These are phyloP conservation scores for Cyclotella cryptica DNA, from an alignment of 108 stramenopile genomes.

Conservation along the genomic window DNA sequence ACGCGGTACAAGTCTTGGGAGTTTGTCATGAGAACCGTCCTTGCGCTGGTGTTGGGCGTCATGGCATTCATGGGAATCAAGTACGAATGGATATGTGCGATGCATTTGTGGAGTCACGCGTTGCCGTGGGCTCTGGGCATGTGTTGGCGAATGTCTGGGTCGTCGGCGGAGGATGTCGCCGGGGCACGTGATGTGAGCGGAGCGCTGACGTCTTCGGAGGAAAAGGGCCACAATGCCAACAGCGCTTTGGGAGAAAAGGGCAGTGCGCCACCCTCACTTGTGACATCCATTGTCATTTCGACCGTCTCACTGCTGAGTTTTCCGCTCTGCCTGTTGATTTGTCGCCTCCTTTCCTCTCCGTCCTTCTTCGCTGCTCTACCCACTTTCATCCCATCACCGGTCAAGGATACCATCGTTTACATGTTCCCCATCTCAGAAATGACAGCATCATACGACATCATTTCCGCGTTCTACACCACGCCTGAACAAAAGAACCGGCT, in stretches of 20 bases:
- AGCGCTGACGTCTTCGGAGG: not conserved
- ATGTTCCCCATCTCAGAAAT: constrained; percentile 79
- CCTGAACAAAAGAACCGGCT: constrained; percentile 48
- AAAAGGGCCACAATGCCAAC: not conserved
- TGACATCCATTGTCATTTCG: constrained; percentile 9
- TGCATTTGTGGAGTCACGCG: constrained; percentile 78
- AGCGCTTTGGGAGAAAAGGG: not conserved
- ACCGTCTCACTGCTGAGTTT: constrained; percentile 3
- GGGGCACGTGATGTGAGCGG: not conserved
- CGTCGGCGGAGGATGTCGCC: too few relatives aligned
- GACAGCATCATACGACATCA: constrained; percentile 63
- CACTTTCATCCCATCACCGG: not conserved
- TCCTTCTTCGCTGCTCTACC: constrained; percentile 4
- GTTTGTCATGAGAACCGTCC: constrained; percentile 43
- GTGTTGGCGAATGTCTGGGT: not conserved
- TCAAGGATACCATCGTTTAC: constrained; percentile 38
- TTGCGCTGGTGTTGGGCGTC: constrained; percentile 58
- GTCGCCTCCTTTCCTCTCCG: constrained; percentile 37
- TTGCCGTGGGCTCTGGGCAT: constrained; percentile 50
- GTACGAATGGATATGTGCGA: constrained; percentile 69
- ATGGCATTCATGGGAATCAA: constrained; percentile 66
- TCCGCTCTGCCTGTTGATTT: constrained; percentile 33
- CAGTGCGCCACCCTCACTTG: constrained; percentile 19
- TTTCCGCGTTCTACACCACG: constrained; percentile 57
- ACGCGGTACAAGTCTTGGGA: not conserved